Base-by-base conservation (phyloP, 73 alveolate species). In the Paraurostyla sp. region DNA sequence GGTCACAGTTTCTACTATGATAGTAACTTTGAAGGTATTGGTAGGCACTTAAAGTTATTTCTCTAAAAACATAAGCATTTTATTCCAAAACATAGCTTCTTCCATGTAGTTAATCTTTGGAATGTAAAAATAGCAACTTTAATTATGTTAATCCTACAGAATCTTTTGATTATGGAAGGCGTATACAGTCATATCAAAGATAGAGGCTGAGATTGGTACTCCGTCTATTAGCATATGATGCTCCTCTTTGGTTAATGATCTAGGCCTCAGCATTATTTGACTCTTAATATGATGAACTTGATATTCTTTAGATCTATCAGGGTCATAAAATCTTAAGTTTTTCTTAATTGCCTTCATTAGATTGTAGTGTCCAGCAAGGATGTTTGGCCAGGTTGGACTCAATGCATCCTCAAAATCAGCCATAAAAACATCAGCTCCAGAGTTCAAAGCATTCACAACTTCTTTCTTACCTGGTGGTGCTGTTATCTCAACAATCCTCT, bases 371-470 rank as follows among this genome's bases (percentile, higher is more conserved):
- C 93, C 93, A 30, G 85, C 83, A 27, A 76, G 83, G 50, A 73
- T 29, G 35, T 86, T 86, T n/a, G 78, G 88, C 93, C 93, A 86
- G 0, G 82, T 76, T 25, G 93, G 93, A 51, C 85, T 52, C 23
- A 76, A 73, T 0, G 93, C 93, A 76, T 86, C 93, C 35, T 86
- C 93, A 51, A 86, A 86, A 57, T 86, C 93, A 36, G 93, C 93
- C 93, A 86, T 86, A 62, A 86, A 86, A 0, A 71, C 83, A 57
- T 71, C 89, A 43, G 93, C 93, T 7, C 91, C 90, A 20, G 90
- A 51, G 85, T 86, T 86, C 59, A 86, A 25, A 25, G 93, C 93
- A 42, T 76, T 86, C 30, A 86, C 83, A 16, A 43, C 68, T 23
- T 73, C 90, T 88, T 86, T 86, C 33, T 48, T 54, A 32, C 32